Base-by-base conservation (phyloP, 1,139 yeast genomes). In the Zygoascus sp. region DNA sequence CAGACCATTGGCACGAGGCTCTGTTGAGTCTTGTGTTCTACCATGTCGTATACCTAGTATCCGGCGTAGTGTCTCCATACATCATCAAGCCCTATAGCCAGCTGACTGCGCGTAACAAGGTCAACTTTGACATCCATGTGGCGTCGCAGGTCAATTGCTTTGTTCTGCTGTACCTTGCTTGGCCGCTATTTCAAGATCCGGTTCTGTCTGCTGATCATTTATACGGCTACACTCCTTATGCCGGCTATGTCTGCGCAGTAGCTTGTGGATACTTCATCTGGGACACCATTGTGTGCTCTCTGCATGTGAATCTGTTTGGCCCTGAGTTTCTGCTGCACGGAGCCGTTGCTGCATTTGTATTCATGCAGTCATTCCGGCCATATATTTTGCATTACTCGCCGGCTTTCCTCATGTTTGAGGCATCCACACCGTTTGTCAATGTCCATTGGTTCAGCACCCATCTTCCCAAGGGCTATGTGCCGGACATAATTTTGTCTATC, bases 361-460 rank as follows among this genome's bases (percentile, higher is more conserved):
- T 86, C 63, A 66, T 69, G 22, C 76, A 80, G 56, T 78, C 82
- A 17, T 63, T 79, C 49, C 69, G 79, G 48, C 94, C 96, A 16
- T 88, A 87, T 76, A 77, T 87, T 53, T 74, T 81, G 62, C 87
- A 87, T 59, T 90, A 88, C 74, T 80, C 88, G 15, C 94, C 96
- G 1, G 79, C 82, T 8, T 92, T 92, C 66, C 73, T 92, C 58
- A 60, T 88, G 51, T 92, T 92, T 68, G 98, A 92, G 67, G 74
- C 85, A 50, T 86, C 96, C 17, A 92, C 97, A 7, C 97, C 98
- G 10, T 90, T 90, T 63, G 81, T 92, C 49, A 90, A 92, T 68
- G 66, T 89, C 54, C 84, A 95, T 67, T 90, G 97, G 97, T 83
- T 86, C 62, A 86, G 92, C 2, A 70, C 85, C 45, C 82, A 83